Percentiles rank a stretch among this genome's conserved stretches.
Conservation (phyloP, 495 filamentous ascomycete genomes). For the Neurospora tetrasperma region DNA sequence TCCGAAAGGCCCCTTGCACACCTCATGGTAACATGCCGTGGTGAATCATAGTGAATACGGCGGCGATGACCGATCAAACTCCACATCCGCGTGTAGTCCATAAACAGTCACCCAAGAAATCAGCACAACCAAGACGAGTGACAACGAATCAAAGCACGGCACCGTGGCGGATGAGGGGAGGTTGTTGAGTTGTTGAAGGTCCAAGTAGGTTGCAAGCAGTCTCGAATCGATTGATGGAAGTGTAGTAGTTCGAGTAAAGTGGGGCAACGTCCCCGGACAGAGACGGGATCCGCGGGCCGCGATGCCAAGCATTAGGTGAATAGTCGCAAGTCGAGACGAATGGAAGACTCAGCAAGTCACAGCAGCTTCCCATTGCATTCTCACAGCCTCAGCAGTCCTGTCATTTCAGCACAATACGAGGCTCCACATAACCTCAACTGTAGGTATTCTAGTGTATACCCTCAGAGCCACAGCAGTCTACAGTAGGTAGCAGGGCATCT, state of each 20-base stretch:
- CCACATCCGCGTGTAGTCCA: not conserved
- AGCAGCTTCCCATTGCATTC: not conserved
- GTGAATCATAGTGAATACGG: not conserved
- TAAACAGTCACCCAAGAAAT: not conserved
- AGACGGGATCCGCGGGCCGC: not conserved
- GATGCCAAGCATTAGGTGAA: not conserved
- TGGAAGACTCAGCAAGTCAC: not conserved
- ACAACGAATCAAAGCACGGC: not conserved
- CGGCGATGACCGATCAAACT: not conserved
- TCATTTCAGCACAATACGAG: not conserved
- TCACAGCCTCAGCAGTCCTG: not conserved
- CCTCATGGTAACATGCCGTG: not conserved
- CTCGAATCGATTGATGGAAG: not conserved
- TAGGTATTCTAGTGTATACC: not conserved
- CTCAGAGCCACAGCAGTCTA: not conserved
- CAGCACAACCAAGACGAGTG: not conserved
- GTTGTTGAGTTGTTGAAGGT: not conserved
- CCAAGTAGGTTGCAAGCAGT: not conserved
- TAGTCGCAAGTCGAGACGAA: not conserved
- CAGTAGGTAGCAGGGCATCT: not conserved
- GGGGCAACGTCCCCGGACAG: not conserved
- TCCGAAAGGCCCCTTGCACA: not conserved
- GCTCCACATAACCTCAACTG: not conserved
- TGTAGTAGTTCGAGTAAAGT: not conserved
- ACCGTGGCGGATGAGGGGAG: not conserved